phyloP scores from a whole-genome alignment of 768 basidiomycete genomes.

The Russula compacta region DNA sequence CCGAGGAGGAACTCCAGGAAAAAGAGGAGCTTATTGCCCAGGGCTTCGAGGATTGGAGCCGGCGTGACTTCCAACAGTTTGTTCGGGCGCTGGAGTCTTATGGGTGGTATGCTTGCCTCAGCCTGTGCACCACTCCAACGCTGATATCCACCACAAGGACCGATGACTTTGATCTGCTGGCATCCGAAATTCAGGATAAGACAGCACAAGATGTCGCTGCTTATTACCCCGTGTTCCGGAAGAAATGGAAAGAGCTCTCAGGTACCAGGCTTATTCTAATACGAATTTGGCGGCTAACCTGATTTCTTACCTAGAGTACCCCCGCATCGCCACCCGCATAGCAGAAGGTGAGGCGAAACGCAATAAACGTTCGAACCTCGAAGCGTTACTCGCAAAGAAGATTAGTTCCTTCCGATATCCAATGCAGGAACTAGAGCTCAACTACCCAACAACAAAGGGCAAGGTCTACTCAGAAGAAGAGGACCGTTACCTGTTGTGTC shows the following conservation, averaged over 20 bases:
- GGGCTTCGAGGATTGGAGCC: slow-evolving; percentile 88
- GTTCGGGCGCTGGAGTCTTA: slow-evolving; percentile 67
- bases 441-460: slow-evolving; percentile 92
- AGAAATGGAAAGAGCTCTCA: slow-evolving; percentile 78
- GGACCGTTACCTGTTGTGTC: slow-evolving; percentile 88
- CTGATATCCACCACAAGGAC: slow-evolving; percentile 39
- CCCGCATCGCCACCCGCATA: slow-evolving; percentile 76
- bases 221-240: slow-evolving; percentile 80
- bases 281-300: not conserved
- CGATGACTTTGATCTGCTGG: slow-evolving; percentile 57
- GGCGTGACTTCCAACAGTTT: slow-evolving; percentile 90
- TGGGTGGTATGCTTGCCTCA: slow-evolving; percentile 53
- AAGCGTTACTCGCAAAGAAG: slow-evolving; percentile 71
- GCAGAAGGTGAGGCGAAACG: slow-evolving; percentile 85
- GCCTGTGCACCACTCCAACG: not conserved
- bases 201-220: slow-evolving; percentile 62
- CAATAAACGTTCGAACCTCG: slow-evolving; percentile 73
- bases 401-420: slow-evolving; percentile 79
- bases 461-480: slow-evolving; percentile 97
- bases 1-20: slow-evolving; percentile 73
- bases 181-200: slow-evolving; percentile 81
- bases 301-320: slow-evolving; percentile 45
- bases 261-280: slow-evolving; percentile 33
- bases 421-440: slow-evolving; percentile 94
- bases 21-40: slow-evolving; percentile 70